A percentile compares a stretch with the other conserved stretches of the same genome.
Evolutionary conservation across 768 basidiomycete genomes (phyloP).

Genomic region (Suillus cothurnatus): DNA sequence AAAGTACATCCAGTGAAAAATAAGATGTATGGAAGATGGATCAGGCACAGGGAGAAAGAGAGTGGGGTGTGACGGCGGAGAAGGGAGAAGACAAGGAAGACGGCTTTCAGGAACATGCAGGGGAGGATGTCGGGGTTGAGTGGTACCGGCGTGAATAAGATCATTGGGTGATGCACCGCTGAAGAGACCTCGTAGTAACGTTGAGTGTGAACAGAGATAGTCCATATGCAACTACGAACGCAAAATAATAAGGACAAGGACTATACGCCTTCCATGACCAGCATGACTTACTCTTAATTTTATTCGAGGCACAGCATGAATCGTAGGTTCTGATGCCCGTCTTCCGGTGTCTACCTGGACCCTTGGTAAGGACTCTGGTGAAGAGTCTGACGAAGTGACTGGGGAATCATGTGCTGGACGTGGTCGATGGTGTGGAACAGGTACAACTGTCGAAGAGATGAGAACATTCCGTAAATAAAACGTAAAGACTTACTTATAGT

Average conservation of each 20-base stretch:
- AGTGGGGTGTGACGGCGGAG: conserved; percentile 60
- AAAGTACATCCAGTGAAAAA: conserved; percentile 85
- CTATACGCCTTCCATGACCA: not conserved
- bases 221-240: conserved; percentile 69
- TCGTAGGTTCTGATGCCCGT: conserved; percentile 52
- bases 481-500: conserved; percentile 57
- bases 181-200: conserved; percentile 70
- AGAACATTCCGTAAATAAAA: not conserved
- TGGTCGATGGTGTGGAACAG: conserved; percentile 41
- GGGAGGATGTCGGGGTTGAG: conserved; percentile 29
- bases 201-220: conserved; percentile 82
- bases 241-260: conserved; percentile 16
- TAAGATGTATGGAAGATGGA: conserved; percentile 66
- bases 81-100: conserved; percentile 70
- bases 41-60: conserved; percentile 78
- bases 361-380: conserved; percentile 24
- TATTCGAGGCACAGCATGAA: conserved; percentile 56
- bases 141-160: conserved; percentile 44
- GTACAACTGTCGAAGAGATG: conserved; percentile 43
- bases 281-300: conserved; percentile 56
- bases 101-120: conserved; percentile 45
- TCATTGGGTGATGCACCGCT: conserved; percentile 66
- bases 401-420: conserved; percentile 3
- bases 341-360: conserved; percentile 44
- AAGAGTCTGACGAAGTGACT: conserved; percentile 10